Evolutionary conservation across 78 protist genomes (phyloP), one percentile per base, ranked within the genome.

Genomic region (Polysphondylium violaceum): DNA sequence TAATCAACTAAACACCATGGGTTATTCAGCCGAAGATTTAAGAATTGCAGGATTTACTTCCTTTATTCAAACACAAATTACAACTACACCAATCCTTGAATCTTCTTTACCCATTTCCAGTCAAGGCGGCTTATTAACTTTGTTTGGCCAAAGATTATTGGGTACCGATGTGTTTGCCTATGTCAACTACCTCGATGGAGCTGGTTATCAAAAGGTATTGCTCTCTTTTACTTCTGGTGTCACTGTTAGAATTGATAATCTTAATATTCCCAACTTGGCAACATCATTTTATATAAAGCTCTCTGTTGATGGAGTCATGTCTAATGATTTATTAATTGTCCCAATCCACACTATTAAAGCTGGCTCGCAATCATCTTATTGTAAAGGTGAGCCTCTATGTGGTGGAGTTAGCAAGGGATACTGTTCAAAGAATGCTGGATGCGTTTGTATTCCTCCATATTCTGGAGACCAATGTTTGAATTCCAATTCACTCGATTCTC

Each of bases 1-100:
- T 53, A 65, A 44, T 27, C 33, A 31, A 21, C 19, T 19, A 25
- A 78, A 78, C 19, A 63, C 65, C 19, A 78, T 51, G 63, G 88
- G 88, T 44, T 65, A 63, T 53, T 63, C 74, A 3, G 23, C 27
- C 14, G 12, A 3, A 47, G 64, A 64, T 36, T 27, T 64, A 2
- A 25, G 33, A 61, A 33, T 43, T 33, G 27, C 33, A 14, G 71
- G 71, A 33, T 61, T 31, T 25, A 38, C 27, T 33, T 31, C 19
- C 14, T 14, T 8, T 31, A 29, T 65, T 21, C 0, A 2, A n/a
- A 40, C 27, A 6, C 16, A 11, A 12, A 38, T 38, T 23, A 29
- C 74, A 65, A 41, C 23, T 40, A 38, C 3, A n/a, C 74, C 74
- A 65, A 40, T 38, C 2, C 21, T 65, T 8, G 44, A 65, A n/a